phyloP scores from a whole-genome alignment of 257 asterid genomes.

The Salvia splendens region DNA sequence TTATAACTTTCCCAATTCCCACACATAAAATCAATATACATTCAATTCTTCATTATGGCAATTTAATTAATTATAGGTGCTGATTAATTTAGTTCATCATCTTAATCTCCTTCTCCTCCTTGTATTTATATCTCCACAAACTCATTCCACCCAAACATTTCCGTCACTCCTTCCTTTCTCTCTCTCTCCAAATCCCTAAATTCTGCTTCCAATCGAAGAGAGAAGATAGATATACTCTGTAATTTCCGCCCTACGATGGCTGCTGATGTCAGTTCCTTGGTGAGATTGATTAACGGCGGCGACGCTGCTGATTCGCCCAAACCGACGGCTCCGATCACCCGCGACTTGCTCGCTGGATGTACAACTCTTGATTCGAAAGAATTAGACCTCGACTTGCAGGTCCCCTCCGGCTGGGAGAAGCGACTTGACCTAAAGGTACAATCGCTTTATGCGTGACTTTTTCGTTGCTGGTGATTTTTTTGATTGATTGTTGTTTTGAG shows the following conservation, averaged over 20 bases:
- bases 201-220: constrained; percentile 8
- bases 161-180: constrained; percentile 1
- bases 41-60: constrained; percentile 38
- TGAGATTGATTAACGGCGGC: constrained; percentile 64
- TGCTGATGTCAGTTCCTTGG: constrained; percentile 77
- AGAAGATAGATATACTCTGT: neutral
- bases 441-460: neutral
- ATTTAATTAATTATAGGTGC: constrained; percentile 27
- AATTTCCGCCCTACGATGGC: constrained; percentile 50
- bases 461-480: too few relatives aligned
- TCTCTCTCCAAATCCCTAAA: neutral
- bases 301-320: constrained; percentile 47
- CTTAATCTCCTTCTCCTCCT: constrained; percentile 3
- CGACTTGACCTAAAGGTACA: constrained; percentile 80
- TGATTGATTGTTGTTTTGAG: too few relatives aligned
- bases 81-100: constrained; percentile 25
- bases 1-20: constrained; percentile 28
- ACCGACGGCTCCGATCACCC: constrained; percentile 65
- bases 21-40: constrained; percentile 38
- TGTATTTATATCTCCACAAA: constrained; percentile 23
- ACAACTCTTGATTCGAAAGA: constrained; percentile 67
- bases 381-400: constrained; percentile 89
- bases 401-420: constrained; percentile 94
- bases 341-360: constrained; percentile 79
- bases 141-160: constrained; percentile 33